Evolutionary conservation across 139 green algal species (phyloP).

Genomic region (Pseudopediastrum boryanum): DNA sequence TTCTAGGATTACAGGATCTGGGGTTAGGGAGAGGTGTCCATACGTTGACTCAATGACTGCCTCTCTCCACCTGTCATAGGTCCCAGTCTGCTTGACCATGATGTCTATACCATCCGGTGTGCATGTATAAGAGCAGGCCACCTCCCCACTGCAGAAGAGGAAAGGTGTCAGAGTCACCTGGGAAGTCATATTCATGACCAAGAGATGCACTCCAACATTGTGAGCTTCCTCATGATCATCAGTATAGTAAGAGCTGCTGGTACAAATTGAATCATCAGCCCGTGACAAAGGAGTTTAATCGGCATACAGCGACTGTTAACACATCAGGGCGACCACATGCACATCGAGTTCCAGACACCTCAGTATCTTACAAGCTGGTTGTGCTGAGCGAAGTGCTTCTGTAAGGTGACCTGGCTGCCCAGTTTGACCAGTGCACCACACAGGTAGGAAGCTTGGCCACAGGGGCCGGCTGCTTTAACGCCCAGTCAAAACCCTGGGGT

Average conservation of each 20-base stretch:
- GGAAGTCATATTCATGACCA: too few relatives aligned
- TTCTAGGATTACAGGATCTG: conserved; percentile 42
- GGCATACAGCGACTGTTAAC: too few relatives aligned
- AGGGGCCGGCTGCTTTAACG: neutral
- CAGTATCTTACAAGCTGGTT: too few relatives aligned
- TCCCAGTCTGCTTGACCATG: conserved; percentile 39
- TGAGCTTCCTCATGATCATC: too few relatives aligned
- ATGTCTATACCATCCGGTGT: conserved; percentile 40
- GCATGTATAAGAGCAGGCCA: conserved; percentile 59
- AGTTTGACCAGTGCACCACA: conserved; percentile 54
- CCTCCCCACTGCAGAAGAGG: neutral
- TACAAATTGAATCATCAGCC: too few relatives aligned
- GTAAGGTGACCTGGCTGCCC: conserved; percentile 43
- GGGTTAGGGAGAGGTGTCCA: conserved; percentile 50
- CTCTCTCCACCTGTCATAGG: conserved; percentile 14
- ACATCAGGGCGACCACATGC: too few relatives aligned
- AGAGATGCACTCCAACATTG: too few relatives aligned
- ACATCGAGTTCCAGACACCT: too few relatives aligned
- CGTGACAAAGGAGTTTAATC: too few relatives aligned
- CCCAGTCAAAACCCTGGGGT: conserved; percentile 56
- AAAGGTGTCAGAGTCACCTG: too few relatives aligned
- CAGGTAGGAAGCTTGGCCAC: conserved; percentile 37
- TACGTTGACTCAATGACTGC: conserved; percentile 54
- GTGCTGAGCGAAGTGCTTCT: too few relatives aligned
- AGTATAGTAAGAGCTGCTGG: too few relatives aligned